Base-by-base conservation (phyloP, 1,139 yeast genomes). In the Geotrichum candidum region DNA sequence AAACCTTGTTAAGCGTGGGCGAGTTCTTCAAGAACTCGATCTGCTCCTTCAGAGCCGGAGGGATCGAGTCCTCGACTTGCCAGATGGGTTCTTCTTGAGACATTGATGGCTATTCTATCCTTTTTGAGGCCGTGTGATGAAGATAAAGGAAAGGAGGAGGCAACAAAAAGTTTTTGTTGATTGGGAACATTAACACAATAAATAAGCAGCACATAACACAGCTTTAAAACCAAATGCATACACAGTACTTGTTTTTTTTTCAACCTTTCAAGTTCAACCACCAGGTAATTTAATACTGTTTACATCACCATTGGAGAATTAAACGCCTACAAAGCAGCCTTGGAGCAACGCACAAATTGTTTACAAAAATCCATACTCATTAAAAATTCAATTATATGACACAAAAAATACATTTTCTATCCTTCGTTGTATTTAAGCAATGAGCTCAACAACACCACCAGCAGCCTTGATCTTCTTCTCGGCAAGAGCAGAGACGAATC, bases 381-480 rank as follows among this genome's bases (percentile, higher is more conserved):
- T 41, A 41, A 41, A 41, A 41, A 41, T 41, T 41, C 46, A 41
- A 41, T 41, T 41, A 41, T 41, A 41, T 41, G 46, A 41, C 46
- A 41, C 46, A 41, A 41, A 41, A 41, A 41, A 15, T 41, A 41
- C n/a, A 41, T 41, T 41, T 41, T 41, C 46, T 41, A 41, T 41
- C 46, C 22, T 41, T 41, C 46, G 46, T 41, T 41, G 46, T 41
- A 71, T 73, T 88, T 90, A 94, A 82, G 99, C 99, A 81, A 94
- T 82, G 80, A 94, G 90, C 86, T 94, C 99, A 81, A 94, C 96
- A 78, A 88, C 99, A 88, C 99, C 99, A 85, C 99, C 99, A 78
- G 88, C 99, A 79, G 96, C 98, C 87, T 89, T 90, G 86, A 95
- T 95, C 87, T 94, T 95, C 85, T 94, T 92, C 87, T 95, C 99